Percentiles rank a stretch among this genome's conserved stretches.
These are phyloP conservation scores for Powellomyces hirtus DNA, from an alignment of 192 early-diverging fungal genomes.

Conservation along the genomic window DNA sequence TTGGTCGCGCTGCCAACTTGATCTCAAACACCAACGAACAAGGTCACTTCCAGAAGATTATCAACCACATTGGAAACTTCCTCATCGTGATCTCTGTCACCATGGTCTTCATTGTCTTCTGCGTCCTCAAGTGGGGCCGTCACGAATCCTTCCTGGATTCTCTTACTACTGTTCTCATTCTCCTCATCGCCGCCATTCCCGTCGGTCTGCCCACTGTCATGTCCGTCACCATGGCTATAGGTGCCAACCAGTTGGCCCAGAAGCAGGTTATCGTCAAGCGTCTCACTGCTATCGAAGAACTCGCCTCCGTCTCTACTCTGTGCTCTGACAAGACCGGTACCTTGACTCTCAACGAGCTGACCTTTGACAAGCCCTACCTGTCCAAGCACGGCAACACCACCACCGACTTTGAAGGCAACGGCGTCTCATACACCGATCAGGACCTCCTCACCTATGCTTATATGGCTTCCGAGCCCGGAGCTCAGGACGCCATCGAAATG, in stretches of 20 bases:
- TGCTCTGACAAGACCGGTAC: conserved; percentile 73
- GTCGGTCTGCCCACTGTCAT: conserved; percentile 90
- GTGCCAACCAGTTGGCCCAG: conserved; percentile 79
- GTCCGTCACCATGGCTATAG: conserved; percentile 93
- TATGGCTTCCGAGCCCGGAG: conserved; percentile 79
- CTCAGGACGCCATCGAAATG: conserved; percentile 85
- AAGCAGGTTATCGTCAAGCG: conserved; percentile 94
- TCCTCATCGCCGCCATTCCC: conserved; percentile 89
- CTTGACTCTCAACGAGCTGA: conserved; percentile 85
- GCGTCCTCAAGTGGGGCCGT: conserved; percentile 44
- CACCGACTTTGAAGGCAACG: conserved; percentile 54
- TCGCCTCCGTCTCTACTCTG: conserved; percentile 82
- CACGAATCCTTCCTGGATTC: conserved; percentile 15
- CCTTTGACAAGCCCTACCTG: conserved; percentile 79
- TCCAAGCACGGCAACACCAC: conserved; percentile 51
- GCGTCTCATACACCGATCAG: conserved; percentile 51
- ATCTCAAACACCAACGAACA: conserved; percentile 85
- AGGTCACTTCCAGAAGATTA: conserved; percentile 96
- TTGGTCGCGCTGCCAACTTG: conserved; percentile 89
- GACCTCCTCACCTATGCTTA: conserved; percentile 81
- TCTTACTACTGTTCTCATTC: conserved; percentile 71
- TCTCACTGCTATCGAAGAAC: conserved; percentile 85
- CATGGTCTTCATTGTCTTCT: conserved; percentile 71
- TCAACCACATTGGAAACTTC: conserved; percentile 91
- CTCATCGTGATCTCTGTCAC: conserved; percentile 70